Evolutionary conservation across 352 stramenopile species (phyloP).

Genomic region (Blastocystis hominis): DNA sequence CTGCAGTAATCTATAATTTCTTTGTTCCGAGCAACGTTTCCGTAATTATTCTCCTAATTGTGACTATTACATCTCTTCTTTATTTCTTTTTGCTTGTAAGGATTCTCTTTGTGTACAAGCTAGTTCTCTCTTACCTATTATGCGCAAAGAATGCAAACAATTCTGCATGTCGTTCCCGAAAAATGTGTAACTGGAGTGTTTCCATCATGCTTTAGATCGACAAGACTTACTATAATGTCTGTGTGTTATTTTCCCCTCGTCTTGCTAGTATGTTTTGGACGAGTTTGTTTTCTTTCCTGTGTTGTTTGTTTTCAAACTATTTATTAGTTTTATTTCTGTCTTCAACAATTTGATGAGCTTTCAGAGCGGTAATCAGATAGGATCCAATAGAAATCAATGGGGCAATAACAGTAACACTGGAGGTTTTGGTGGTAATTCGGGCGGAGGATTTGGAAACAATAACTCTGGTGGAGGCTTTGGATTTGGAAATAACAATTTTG

Average conservation of each 20-base stretch:
- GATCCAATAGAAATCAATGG: background rate
- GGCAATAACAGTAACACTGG: background rate
- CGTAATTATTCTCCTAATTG: background rate
- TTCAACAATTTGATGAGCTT: no score
- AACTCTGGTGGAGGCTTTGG: background rate
- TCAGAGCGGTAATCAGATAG: no score
- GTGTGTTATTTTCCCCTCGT: no score
- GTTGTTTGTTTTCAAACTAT: no score
- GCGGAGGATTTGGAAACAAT: background rate
- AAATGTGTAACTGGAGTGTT: background rate
- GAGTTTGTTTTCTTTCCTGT: no score
- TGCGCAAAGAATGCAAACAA: slow-evolving; percentile 24
- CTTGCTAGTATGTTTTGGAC: no score
- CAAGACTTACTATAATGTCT: no score
- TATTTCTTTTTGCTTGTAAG: background rate
- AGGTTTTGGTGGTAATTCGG: background rate
- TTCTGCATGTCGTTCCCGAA: slow-evolving; percentile 5
- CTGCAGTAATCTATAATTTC: background rate
- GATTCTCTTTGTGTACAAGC: background rate
- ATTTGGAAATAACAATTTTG: background rate
- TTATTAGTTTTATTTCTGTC: no score
- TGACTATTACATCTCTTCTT: background rate
- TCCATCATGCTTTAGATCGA: background rate
- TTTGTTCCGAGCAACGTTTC: background rate
- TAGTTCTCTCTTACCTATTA: slow-evolving; percentile 15